phyloP scores from a whole-genome alignment of 2,329 filamentous ascomycete species.

The Hypocrella siamensis region DNA sequence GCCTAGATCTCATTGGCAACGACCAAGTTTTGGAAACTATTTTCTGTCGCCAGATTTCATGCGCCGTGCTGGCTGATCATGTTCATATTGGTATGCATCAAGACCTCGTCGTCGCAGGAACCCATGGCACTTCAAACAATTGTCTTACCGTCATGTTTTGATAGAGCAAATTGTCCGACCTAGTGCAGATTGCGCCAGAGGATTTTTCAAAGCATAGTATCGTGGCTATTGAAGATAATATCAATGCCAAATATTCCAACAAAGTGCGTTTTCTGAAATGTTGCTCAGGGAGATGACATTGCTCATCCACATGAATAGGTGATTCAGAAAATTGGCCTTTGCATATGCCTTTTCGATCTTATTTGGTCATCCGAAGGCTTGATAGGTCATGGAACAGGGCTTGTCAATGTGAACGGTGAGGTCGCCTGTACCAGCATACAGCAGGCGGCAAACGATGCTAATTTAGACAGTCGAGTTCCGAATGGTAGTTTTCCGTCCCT shows the following conservation, averaged over 20 bases:
- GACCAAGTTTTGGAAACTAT: too few relatives aligned
- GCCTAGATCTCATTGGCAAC: too few relatives aligned
- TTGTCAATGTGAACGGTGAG: conserved; percentile 85
- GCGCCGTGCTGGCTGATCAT: conserved; percentile 13
- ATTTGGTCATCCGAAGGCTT: conserved; percentile 80
- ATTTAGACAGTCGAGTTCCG: conserved; percentile 64
- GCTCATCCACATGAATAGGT: conserved; percentile 30
- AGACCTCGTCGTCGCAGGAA: too few relatives aligned
- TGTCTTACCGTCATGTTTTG: neutral
- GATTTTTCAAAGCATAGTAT: conserved; percentile 75
- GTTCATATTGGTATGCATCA: conserved; percentile 35
- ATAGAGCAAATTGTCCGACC: conserved; percentile 83
- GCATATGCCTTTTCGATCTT: conserved; percentile 84
- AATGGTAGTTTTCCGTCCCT: conserved; percentile 84
- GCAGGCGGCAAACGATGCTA: too few relatives aligned
- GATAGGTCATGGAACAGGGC: conserved; percentile 81
- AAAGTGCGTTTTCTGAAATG: conserved; percentile 35
- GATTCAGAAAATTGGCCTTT: conserved; percentile 87
- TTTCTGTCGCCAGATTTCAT: too few relatives aligned
- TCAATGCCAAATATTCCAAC: conserved; percentile 94
- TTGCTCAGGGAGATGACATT: neutral
- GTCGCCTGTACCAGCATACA: too few relatives aligned
- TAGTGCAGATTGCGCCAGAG: conserved; percentile 81
- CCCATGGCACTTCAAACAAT: neutral
- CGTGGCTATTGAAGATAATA: conserved; percentile 84